phyloP scores from a whole-genome alignment of 2,329 filamentous ascomycete species.

The Aspergillus ochraceus region DNA sequence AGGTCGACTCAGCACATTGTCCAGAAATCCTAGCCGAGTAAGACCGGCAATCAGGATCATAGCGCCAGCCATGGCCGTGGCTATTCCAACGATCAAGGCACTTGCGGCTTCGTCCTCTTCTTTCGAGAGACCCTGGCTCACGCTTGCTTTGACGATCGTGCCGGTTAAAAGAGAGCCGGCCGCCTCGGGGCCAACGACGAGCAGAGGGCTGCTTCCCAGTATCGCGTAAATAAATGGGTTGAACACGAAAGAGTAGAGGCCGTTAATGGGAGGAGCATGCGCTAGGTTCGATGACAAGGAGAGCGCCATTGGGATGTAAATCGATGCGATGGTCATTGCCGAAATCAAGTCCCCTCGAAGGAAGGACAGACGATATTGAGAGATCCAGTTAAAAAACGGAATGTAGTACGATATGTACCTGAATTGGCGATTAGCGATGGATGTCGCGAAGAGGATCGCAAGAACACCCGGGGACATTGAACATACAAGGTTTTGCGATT shows the following conservation, averaged over 20 bases:
- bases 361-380: slow-evolving; percentile 79
- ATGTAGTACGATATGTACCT: slow-evolving; percentile 94
- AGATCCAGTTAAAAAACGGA: slow-evolving; percentile 86
- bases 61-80: slow-evolving; percentile 82
- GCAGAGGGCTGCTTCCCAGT: slow-evolving; percentile 85
- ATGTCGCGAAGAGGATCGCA: not conserved
- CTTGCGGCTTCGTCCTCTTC: slow-evolving; percentile 71
- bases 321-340: slow-evolving; percentile 93
- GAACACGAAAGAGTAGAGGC: slow-evolving; percentile 91
- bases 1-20: slow-evolving; percentile 88
- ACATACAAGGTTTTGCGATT: slow-evolving; percentile 72
- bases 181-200: slow-evolving; percentile 93
- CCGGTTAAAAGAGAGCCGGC: slow-evolving; percentile 89
- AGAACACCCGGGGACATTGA: not conserved
- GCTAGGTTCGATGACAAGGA: slow-evolving; percentile 90
- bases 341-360: slow-evolving; percentile 83
- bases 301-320: slow-evolving; percentile 96
- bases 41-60: slow-evolving; percentile 87
- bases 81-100: slow-evolving; percentile 81
- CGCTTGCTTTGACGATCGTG: slow-evolving; percentile 76
- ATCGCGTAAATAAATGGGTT: slow-evolving; percentile 89
- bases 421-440: slow-evolving; percentile 11
- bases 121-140: slow-evolving; percentile 64
- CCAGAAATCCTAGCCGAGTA: slow-evolving; percentile 83
- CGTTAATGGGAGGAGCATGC: slow-evolving; percentile 89